These are phyloP conservation scores for Neurospora sp. DNA, from an alignment of 2,329 filamentous ascomycete genomes.

Conservation along the genomic window DNA sequence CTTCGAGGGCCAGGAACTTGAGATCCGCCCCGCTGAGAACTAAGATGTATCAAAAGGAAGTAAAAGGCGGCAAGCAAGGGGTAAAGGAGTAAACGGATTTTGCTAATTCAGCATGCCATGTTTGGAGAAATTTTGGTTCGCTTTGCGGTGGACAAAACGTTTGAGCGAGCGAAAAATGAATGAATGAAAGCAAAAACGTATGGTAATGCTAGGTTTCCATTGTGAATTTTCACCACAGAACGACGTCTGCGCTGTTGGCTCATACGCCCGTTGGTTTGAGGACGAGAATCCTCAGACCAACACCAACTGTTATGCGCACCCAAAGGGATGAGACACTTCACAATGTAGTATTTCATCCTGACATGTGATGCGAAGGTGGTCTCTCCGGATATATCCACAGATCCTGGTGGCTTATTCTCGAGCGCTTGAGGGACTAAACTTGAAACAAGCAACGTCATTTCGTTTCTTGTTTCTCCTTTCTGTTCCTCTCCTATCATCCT, in stretches of 20 bases:
- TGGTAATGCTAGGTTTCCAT: not conserved
- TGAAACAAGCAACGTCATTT: not conserved
- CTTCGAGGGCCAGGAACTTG: constrained; percentile 66
- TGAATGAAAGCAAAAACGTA: not conserved
- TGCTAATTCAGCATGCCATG: not conserved
- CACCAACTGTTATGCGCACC: not conserved
- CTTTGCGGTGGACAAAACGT: not conserved
- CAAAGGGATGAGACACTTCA: not conserved
- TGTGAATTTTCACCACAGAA: not conserved
- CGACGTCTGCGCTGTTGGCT: not conserved
- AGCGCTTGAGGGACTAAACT: not conserved
- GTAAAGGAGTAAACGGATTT: not conserved
- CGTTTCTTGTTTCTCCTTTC: not conserved
- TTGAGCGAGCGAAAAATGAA: not conserved
- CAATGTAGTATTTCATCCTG: not conserved
- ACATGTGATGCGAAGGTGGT: not conserved
- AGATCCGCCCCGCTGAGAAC: constrained; percentile 7
- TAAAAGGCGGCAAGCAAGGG: not conserved
- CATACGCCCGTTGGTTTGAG: not conserved
- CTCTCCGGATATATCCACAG: not conserved
- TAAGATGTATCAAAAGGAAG: not conserved
- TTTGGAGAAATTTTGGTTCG: not conserved
- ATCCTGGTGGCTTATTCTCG: not conserved
- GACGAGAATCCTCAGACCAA: not conserved
- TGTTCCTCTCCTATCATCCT: not conserved